phyloP scores from a whole-genome alignment of 2,329 filamentous ascomycete genomes.

The Botrytis hyacinthi region DNA sequence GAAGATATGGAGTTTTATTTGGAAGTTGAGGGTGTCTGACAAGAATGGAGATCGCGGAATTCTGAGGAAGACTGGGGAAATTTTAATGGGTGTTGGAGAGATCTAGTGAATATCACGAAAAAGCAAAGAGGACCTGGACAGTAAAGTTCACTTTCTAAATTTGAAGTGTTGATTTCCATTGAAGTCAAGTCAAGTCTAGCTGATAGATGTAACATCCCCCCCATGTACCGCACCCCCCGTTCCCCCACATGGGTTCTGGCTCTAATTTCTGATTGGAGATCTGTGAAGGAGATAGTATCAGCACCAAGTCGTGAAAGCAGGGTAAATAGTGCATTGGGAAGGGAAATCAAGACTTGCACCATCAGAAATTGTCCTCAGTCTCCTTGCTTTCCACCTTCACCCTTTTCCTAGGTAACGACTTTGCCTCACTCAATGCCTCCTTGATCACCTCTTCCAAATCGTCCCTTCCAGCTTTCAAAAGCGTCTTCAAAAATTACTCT shows the following conservation, averaged over 20 bases:
- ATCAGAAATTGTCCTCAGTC: neutral
- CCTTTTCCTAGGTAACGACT: accelerated
- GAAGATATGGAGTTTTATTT: too few relatives aligned
- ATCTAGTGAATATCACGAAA: neutral
- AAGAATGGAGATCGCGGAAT: too few relatives aligned
- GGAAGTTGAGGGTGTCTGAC: too few relatives aligned
- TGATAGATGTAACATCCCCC: neutral
- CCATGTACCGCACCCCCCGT: neutral
- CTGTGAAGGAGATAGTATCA: neutral
- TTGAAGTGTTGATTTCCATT: neutral
- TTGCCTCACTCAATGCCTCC: neutral
- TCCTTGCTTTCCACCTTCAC: neutral
- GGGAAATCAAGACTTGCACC: neutral
- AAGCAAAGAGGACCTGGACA: too few relatives aligned
- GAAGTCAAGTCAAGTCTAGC: neutral
- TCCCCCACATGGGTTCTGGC: neutral
- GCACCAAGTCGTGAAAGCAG: too few relatives aligned
- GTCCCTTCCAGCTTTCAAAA: neutral
- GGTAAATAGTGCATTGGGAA: too few relatives aligned
- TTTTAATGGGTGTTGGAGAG: neutral
- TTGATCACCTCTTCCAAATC: neutral
- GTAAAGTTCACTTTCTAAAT: neutral
- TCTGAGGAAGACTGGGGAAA: neutral
- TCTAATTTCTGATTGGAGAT: too few relatives aligned
- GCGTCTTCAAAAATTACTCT: neutral